Percentiles rank a stretch among this genome's conserved stretches.
Evolutionary conservation across 2,329 filamentous ascomycete genomes (phyloP).

Genomic region (Aureobasidium lini): DNA sequence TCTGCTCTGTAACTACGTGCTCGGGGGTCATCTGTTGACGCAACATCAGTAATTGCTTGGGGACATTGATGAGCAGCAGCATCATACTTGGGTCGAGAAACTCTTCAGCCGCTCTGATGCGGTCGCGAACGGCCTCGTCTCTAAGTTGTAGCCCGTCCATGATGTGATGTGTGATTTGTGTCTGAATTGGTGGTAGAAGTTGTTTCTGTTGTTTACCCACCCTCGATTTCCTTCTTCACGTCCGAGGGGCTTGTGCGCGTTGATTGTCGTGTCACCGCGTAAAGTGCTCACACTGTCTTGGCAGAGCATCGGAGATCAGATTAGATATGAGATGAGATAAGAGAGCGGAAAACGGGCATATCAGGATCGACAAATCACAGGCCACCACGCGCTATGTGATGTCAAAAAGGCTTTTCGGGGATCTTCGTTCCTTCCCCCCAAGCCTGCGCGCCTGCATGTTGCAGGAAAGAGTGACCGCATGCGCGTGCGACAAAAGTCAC

Average conservation of each 20-base stretch:
- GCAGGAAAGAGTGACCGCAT: not conserved
- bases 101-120: constrained; percentile 79
- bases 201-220: constrained; percentile 2
- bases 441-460: not conserved
- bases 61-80: not conserved
- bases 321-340: not conserved
- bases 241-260: not conserved
- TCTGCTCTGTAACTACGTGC: constrained; percentile 74
- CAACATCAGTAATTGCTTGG: constrained; percentile 19
- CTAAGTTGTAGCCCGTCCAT: constrained; percentile 72
- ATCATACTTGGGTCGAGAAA: constrained; percentile 81
- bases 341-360: not conserved
- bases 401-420: not conserved
- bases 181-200: not conserved
- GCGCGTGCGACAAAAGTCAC: constrained; percentile 9
- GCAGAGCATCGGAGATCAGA: not conserved
- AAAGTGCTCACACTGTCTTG: not conserved
- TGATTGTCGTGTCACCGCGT: not conserved
- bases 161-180: constrained; percentile 7
- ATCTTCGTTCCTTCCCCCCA: not conserved
- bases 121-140: constrained; percentile 77
- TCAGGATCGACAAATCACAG: constrained; percentile 9
- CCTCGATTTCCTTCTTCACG: not conserved
- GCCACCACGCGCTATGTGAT: constrained; percentile 3
- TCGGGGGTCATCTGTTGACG: constrained; percentile 44